Evolutionary conservation across 306 rosid genomes (phyloP), one percentile per base, ranked within the genome.

Genomic region (Begonia fuchsioides): DNA sequence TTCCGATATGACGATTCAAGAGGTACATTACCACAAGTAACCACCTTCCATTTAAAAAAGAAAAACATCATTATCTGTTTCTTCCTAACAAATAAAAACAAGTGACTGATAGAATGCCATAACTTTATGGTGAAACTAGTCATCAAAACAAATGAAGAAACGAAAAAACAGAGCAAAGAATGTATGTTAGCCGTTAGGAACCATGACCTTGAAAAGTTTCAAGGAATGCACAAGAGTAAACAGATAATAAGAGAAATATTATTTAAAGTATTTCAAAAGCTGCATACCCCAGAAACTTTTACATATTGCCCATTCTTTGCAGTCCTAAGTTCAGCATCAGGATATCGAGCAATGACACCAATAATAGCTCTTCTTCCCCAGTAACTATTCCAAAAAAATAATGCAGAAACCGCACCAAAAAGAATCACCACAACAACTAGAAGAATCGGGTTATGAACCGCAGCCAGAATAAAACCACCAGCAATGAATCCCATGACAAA

Each of bases 261-360:
- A 7, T 10, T 14, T 19, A 40, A 47, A 49, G 62, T 48, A 58
- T 40, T 54, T 63, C 43, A 40, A 38, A 60, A 17, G 64, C 39
- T 60, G 63, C 88, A 17, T 81, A 86, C 95, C 95, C 95, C 95
- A 44, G 95, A 81, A 64, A 86, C 95, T 65, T 86, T 86, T 73
- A 86, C 93, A 61, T 73, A 80, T 57, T 86, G 95, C 51, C 95
- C 95, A 74, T 81, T 86, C 59, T 74, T 86, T 9, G 95, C 95
- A 65, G 88, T 78, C 74, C 95, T 73, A 44, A 86, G 95, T 69
- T 86, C 95, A 10, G 93, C 80, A 55, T 86, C 93, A 14, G 95
- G 93, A 72, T 86, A 78, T 7, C 67, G 70, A 32, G 85, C 65
- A 55, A 86, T 86, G 72, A 73, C 81, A 58, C 80, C 82, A 44